Evolutionary conservation across 176 grass and related monocot species (phyloP).

Genomic region (Phragmites australis): DNA sequence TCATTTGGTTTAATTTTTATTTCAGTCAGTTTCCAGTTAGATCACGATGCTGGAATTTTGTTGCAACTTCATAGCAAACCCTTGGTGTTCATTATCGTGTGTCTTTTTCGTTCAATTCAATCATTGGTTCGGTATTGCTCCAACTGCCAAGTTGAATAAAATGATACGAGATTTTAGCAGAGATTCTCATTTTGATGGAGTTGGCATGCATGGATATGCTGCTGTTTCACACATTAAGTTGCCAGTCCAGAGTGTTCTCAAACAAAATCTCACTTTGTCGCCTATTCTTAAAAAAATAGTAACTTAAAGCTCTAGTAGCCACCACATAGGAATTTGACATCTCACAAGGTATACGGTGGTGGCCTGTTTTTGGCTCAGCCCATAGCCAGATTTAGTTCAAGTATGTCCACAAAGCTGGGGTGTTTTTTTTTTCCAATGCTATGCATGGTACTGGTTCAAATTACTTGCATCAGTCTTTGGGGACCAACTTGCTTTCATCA

Average conservation of each 20-base stretch:
- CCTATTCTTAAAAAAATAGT: neutral
- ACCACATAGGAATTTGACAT: neutral
- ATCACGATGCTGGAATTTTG: neutral
- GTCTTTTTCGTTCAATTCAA: neutral
- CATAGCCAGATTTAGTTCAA: neutral
- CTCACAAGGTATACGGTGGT: neutral
- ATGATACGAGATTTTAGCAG: neutral
- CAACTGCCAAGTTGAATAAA: too few relatives aligned
- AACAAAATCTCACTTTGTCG: neutral
- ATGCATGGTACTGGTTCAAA: neutral
- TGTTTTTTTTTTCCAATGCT: neutral
- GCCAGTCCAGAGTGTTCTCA: neutral
- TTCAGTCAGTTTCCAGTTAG: neutral
- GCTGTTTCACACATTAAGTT: neutral
- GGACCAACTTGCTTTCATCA: neutral
- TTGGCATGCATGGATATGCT: neutral
- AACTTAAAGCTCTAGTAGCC: neutral
- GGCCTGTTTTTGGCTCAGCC: neutral
- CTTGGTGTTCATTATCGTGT: neutral
- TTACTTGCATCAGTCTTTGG: neutral
- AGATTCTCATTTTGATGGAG: neutral
- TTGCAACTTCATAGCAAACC: neutral
- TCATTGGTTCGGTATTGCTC: neutral
- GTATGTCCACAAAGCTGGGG: neutral
- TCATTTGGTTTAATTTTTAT: neutral